Base-by-base conservation (phyloP, 352 stramenopile genomes). In the Thalassiosira mediterranea region DNA sequence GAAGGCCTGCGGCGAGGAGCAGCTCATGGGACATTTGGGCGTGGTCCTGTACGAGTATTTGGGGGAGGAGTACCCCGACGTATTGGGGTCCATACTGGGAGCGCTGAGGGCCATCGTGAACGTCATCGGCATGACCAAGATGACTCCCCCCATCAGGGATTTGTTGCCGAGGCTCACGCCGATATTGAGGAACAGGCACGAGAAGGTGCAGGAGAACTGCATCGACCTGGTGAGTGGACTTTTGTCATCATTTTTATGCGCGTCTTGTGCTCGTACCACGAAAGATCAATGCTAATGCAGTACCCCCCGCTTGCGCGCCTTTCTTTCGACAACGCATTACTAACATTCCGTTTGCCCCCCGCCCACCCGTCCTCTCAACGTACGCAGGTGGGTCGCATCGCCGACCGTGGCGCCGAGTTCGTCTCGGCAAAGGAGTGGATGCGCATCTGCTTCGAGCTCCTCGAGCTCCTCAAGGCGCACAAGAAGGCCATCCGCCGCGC, bases 11-110 rank as follows among this genome's bases (percentile, higher is more conserved):
- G 95, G 97, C 54, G 96, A 99, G 84, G 97, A 99, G 66, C 95
- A 98, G 71, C 87, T 98, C 4, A 98, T 99, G 96, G 96, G 96
- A 1, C 97, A 99, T 78, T 95, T 99, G 86, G 97, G 97, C 68
- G 95, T 98, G 21, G 96, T 99, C 58, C 89, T 99, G 38, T 99
- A 98, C 84, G 97, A 99, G 80, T 99, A 99, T 81, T 88, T 99
- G 1, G 97, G 97, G 17, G 97, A 99, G 88, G 97, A 99, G 76
- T 99, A 99, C 79, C 97, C 97, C 0, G 97, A 99, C 79, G 97
- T 99, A 57, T 80, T 99, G 8, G 97, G 97, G 26, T 98, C 94
- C 32, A 99, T 99, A 71, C 90, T 99, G 7, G 96, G 96, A 60
- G 97, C 96, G 1, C 87, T 99, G 15, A 98, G 98, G 71, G 95